These are phyloP conservation scores for Gossypium lobatum DNA, from an alignment of 441 rosid genomes.

Conservation along the genomic window DNA sequence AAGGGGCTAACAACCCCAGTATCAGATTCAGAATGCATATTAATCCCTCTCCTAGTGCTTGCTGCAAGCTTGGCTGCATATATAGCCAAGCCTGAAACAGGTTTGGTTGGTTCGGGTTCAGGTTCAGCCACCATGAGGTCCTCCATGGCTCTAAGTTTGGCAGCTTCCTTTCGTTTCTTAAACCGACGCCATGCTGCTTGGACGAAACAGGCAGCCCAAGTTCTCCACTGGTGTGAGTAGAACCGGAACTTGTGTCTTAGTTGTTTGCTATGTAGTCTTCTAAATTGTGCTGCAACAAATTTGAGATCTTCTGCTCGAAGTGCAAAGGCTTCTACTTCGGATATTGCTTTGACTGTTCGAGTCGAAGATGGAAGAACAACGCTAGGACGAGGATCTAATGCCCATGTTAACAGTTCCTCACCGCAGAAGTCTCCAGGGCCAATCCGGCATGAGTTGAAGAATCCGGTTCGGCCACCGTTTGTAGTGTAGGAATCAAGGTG, in stretches of 20 bases:
- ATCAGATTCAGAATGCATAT: constrained; percentile 44
- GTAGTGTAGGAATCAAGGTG: constrained; percentile 67
- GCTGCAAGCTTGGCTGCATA: constrained; percentile 30
- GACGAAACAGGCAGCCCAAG: constrained; percentile 67
- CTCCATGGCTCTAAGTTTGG: constrained; percentile 50
- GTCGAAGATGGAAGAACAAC: constrained; percentile 58
- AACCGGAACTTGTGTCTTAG: constrained; percentile 59
- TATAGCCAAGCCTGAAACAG: constrained; percentile 18
- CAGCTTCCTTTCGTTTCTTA: constrained; percentile 41
- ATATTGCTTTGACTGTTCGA: constrained; percentile 54
- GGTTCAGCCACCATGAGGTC: constrained; percentile 18
- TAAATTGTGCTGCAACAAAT: constrained; percentile 58
- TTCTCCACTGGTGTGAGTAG: constrained; percentile 66
- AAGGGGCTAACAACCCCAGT: constrained; percentile 39
- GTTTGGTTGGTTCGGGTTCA: constrained; percentile 1
- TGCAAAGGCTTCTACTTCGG: constrained; percentile 67
- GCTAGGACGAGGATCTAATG: constrained; percentile 58
- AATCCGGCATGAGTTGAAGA: constrained; percentile 53
- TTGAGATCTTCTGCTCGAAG: constrained; percentile 55
- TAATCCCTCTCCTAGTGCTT: constrained; percentile 29
- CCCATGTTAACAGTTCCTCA: constrained; percentile 68
- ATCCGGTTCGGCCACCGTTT: constrained; percentile 61
- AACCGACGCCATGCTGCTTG: constrained; percentile 58
- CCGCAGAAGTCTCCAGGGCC: constrained; percentile 75
- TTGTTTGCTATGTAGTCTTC: constrained; percentile 61